phyloP scores from a whole-genome alignment of 768 basidiomycete species.

The Lanmaoa rubissima region DNA sequence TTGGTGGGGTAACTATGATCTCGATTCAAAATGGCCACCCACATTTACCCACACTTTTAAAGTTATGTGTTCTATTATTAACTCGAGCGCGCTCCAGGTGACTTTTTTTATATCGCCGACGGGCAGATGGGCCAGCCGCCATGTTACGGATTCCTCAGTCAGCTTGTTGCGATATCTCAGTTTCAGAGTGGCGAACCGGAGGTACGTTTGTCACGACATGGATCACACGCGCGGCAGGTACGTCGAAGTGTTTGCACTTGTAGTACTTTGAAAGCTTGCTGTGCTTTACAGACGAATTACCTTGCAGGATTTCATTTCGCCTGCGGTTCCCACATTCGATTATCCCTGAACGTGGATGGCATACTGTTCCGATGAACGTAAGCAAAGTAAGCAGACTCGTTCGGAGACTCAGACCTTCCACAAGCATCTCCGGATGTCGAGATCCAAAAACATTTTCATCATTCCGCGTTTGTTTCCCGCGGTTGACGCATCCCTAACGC shows the following conservation, averaged over 20 bases:
- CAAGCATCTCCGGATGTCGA: no score
- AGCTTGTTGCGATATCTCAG: not conserved
- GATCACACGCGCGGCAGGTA: not conserved
- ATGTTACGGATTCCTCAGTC: not conserved
- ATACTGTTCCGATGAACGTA: not conserved
- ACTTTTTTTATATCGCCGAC: not conserved
- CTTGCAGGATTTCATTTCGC: not conserved
- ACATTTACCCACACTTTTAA: not conserved
- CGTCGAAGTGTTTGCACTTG: not conserved
- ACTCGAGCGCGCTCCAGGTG: not conserved
- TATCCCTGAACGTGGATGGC: constrained; percentile 9
- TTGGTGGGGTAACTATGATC: not conserved
- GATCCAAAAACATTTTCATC: not conserved
- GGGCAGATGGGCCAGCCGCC: not conserved
- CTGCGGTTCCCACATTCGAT: not conserved
- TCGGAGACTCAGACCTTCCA: not conserved
- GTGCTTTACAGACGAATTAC: not conserved
- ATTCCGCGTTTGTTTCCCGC: not conserved
- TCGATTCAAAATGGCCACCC: constrained; percentile 1
- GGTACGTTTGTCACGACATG: not conserved
- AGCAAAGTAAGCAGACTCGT: not conserved
- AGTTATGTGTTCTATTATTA: not conserved
- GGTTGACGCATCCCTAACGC: not conserved
- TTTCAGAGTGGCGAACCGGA: not conserved
- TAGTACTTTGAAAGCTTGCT: not conserved